Base-by-base conservation (phyloP, 2,329 filamentous ascomycete genomes). In the Cladosporium sp. region DNA sequence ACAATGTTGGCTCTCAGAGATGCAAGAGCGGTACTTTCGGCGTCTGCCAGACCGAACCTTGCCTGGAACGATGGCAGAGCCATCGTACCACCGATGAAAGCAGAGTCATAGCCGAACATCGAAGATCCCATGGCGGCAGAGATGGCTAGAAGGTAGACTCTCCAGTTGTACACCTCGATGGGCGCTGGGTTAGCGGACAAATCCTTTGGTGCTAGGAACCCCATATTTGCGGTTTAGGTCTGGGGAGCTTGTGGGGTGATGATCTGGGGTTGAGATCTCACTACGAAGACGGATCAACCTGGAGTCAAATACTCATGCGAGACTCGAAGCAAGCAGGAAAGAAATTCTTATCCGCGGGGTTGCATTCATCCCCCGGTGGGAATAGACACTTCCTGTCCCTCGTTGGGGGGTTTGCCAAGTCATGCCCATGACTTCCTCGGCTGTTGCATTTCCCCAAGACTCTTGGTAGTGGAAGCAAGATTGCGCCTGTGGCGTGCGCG, bases 31-130 rank as follows among this genome's bases (percentile, higher is more conserved):
- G 31, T 56, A 12, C 29, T 31, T 12, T 63, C 61, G 23, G 50
- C 35, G 23, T 44, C 53, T 75, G 35, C 79, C 69, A 91, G 88
- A 31, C 81, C 71, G 74, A 92, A 93, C 73, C 92, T 90, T 1
- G 81, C 73, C 57, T 80, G 82, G 77, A 92, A 92, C 0, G 89
- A 90, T 0, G 83, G 80, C 29, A 92, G 81, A 2, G 88, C 85
- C 65, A 92, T 80, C 1, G 90, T 92, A 0, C 87, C 90, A 67
- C 89, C 90, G 70, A 92, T 92, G 76, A 92, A 92, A 69, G 90
- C 88, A 31, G 87, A 74, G 75, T 87, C 85, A 14, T 85, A 85
- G 16, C 83, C 83, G 68, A 85, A 84, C 81, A 84, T 85, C 69
- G 82, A 84, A 53, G 82, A 80, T 26, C 82, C 82, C 71, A 79